Base-by-base conservation (phyloP, 2,329 filamentous ascomycete species). In the Polychaeton citri region DNA sequence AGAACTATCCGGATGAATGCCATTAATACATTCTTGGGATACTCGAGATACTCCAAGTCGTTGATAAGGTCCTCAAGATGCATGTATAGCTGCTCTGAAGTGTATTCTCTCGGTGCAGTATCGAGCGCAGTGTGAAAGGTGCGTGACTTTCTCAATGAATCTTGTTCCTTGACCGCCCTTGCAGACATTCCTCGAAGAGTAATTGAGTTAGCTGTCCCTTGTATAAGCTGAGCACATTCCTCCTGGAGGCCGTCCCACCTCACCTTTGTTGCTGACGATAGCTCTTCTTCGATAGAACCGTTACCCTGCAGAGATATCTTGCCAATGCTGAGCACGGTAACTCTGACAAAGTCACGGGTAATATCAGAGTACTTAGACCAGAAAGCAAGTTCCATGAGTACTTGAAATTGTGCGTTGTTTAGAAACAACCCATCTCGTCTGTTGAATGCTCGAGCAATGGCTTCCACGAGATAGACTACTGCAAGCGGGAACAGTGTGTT, bases 41-140 rank as follows among this genome's bases (percentile, higher is more conserved):
- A 67, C 30, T 68, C 65, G 34, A 66, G 58, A 33, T 61, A 61
- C 38, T 67, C 65, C 2, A 64, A 48, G 39, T 68, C 64, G 20
- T 59, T 59, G 63, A 63, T 68, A n/a, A 68, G 49, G 21, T 55
- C 53, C 7, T 57, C 43, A 3, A 60, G 34, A 3, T 38, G 37
- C 9, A 38, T 34, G 3, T 34, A 19, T 9, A 48, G 17, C 17
- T 30, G 10, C 18, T 35, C 19, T 21, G 36, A 12, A 19, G 26
- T 17, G 15, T 12, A 15, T 28, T 15, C 24, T 5, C 15, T 28
- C 24, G 24, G 4, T 19, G 30, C 12, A 16, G 5, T 17, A 5
- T 10, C 18, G 12, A 32, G 13, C 13, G 13, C 18, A 10, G 10
- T 4, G 12, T 4, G 12, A 5, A 32, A 9, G 10, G 10, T 10